Conservation (phyloP, 495 filamentous ascomycete genomes). For the Neurospora sp. region DNA sequence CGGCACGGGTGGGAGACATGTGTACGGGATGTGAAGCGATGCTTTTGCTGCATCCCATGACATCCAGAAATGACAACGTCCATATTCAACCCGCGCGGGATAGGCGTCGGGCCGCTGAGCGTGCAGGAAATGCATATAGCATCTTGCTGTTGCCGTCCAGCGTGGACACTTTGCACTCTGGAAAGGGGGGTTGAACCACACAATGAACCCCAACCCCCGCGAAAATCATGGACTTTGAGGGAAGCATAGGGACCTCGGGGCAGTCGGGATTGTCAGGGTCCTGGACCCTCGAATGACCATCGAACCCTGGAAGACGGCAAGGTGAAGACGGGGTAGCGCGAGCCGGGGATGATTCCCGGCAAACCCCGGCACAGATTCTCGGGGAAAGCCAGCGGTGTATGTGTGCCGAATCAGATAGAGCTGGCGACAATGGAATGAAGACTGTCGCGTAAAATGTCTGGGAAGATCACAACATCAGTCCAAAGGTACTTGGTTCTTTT, state of each 20-base stretch:
- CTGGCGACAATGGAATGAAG: background rate
- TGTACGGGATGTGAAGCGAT: background rate
- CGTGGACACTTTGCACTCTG: background rate
- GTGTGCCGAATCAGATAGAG: background rate
- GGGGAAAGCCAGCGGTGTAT: background rate
- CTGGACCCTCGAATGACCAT: background rate
- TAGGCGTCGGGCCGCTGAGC: background rate
- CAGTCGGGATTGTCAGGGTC: background rate
- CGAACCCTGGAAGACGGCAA: background rate
- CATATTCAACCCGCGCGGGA: background rate
- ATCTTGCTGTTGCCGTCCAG: background rate
- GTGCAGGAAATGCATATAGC: background rate
- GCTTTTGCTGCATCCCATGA: background rate
- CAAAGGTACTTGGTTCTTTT: background rate
- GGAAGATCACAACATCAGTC: background rate
- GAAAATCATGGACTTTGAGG: background rate
- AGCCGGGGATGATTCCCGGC: background rate
- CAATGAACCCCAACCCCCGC: background rate
- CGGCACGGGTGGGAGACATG: background rate
- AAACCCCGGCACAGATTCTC: background rate
- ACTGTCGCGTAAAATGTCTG: background rate
- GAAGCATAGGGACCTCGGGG: background rate
- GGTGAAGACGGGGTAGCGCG: background rate
- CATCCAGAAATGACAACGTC: background rate
- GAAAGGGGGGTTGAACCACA: background rate